phyloP scores from a whole-genome alignment of 495 filamentous ascomycete genomes.

The Trichoderma gamsii region DNA sequence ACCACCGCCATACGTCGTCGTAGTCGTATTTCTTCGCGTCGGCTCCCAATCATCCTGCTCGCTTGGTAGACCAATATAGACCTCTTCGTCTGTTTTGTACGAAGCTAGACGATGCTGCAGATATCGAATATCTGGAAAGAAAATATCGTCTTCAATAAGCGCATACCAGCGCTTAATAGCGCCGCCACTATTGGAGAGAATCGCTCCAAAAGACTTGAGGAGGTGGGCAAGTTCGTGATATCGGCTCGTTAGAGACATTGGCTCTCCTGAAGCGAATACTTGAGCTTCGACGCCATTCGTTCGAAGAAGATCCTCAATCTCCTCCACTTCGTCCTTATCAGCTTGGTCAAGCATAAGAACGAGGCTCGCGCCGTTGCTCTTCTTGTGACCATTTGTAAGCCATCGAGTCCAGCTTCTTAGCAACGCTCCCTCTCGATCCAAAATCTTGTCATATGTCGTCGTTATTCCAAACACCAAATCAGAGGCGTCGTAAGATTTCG shows the following conservation, averaged over 20 bases:
- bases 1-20: constrained; percentile 53
- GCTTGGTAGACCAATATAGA: constrained; percentile 54
- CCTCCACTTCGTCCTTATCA: constrained; percentile 23
- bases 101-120: constrained; percentile 41
- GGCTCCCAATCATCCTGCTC: constrained; percentile 39
- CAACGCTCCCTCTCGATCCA: constrained; percentile 33
- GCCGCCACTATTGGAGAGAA: constrained; percentile 15
- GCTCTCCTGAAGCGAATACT: constrained; percentile 24
- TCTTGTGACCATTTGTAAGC: constrained; percentile 27
- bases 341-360: constrained; percentile 46
- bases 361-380: constrained; percentile 36
- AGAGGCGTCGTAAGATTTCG: constrained; percentile 38
- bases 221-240: constrained; percentile 30
- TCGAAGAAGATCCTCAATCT: constrained; percentile 24
- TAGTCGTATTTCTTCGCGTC: constrained; percentile 34
- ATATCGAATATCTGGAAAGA: constrained; percentile 49
- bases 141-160: constrained; percentile 40
- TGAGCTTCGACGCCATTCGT: constrained; percentile 28
- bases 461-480: constrained; percentile 54
- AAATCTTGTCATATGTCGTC: constrained; percentile 49
- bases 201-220: constrained; percentile 24
- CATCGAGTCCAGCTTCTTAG: constrained; percentile 32
- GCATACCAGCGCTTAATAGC: constrained; percentile 26
- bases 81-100: constrained; percentile 42
- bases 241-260: constrained; percentile 27